Evolutionary conservation across 2,329 filamentous ascomycete genomes (phyloP), one percentile per base, ranked within the genome.

Genomic region (Beauveria medogensis): DNA sequence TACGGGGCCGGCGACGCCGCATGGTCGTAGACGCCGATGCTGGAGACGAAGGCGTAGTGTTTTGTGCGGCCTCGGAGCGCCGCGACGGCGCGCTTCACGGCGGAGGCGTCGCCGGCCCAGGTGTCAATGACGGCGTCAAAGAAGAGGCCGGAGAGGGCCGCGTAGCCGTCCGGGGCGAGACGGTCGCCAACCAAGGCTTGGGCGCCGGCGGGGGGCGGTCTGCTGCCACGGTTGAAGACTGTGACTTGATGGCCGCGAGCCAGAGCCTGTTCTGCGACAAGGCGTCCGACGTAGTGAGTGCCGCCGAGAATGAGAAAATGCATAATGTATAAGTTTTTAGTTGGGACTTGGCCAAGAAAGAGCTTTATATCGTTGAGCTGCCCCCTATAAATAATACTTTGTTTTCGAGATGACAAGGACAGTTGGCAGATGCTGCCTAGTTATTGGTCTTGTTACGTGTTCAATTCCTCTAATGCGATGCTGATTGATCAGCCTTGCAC

Each of bases 91-190:
- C 20, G 24, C 37, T 59, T 48, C 22, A 66, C 64, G 34, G 61
- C 64, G 18, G 26, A 26, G n/a, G 65, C 52, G 43, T 64, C 60
- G 16, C 16, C 26, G 18, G 22, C 44, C 65, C 65, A 67, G 10
- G 64, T 65, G 51, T 67, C 65, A 14, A 67, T 55, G 20, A 65
- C 64, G 22, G 60, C 61, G 37, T 67, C 62, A 24, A 65, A 67
- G 2, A 43, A 41, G 5, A 57, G 55, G 7, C 60, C 60, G 3
- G 63, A 55, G 4, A 66, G 59, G 20, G 51, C 59, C 18, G 46
- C 30, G 46, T 62, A 60, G 3, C 52, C 62, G 14, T 59, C 37
- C 10, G 28, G 26, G 5, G 60, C 55, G 16, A 64, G 59, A 41
- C 65, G 64, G 28, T 67, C 65, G 48, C 65, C 65, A 43, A 61